A percentile compares a stretch with the other conserved stretches of the same genome.
Conservation (phyloP, 140 eudicot genomes). For the Cichorium intybus region DNA sequence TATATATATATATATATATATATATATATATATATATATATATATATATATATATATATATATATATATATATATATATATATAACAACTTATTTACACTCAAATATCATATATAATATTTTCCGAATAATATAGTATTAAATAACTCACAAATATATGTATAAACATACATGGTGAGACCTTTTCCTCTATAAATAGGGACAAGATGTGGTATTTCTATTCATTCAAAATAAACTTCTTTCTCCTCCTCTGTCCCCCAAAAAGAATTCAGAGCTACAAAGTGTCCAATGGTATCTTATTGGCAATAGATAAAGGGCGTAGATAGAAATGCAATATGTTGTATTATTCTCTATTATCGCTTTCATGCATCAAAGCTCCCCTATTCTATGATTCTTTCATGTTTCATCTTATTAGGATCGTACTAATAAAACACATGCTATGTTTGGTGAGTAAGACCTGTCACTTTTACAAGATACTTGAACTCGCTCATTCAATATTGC, state of each 20-base stretch:
- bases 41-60: background rate
- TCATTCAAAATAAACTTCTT: slow-evolving; percentile 18
- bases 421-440: slow-evolving; percentile 2
- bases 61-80: background rate
- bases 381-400: background rate
- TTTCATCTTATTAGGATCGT: background rate
- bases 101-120: background rate
- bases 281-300: background rate
- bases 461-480: background rate
- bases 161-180: background rate
- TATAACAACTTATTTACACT: background rate
- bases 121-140: background rate
- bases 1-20: too few relatives aligned
- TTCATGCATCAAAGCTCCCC: background rate
- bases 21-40: too few relatives aligned
- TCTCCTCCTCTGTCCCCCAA: slow-evolving; percentile 10
- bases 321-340: background rate
- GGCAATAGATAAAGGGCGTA: background rate
- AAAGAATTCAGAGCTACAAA: background rate
- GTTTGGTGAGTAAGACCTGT: background rate
- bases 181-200: slow-evolving; percentile 26
- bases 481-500: background rate
- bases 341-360: background rate
- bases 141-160: background rate
- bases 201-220: slow-evolving; percentile 12